A percentile compares a stretch with the other conserved stretches of the same genome.
These are phyloP conservation scores for Ogataea haglerorum DNA, from an alignment of 805 yeast species.

Conservation along the genomic window DNA sequence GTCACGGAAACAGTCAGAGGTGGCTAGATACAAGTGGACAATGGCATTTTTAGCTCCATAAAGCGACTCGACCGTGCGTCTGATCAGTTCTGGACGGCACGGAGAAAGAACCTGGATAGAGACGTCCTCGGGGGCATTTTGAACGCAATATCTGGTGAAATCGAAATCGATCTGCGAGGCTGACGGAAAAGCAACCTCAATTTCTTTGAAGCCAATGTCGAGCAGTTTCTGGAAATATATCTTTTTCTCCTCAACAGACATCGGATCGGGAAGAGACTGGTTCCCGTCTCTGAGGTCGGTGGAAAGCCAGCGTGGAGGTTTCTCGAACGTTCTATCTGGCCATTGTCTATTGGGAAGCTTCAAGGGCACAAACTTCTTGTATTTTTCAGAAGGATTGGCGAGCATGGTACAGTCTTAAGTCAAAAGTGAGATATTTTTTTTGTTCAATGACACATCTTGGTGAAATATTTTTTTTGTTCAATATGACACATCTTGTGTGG, in stretches of 20 bases:
- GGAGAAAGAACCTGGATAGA: slow-evolving; percentile 71
- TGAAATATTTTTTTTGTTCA: too few species aligned
- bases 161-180: slow-evolving; percentile 83
- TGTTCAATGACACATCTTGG: not conserved
- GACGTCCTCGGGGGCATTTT: slow-evolving; percentile 76
- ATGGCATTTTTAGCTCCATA: slow-evolving; percentile 71
- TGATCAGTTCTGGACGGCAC: slow-evolving; percentile 68
- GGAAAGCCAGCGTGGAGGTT: slow-evolving; percentile 78
- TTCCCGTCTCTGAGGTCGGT: slow-evolving; percentile 82
- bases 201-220: slow-evolving; percentile 75
- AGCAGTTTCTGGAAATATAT: slow-evolving; percentile 68
- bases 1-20: slow-evolving; percentile 71
- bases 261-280: slow-evolving; percentile 82
- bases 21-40: slow-evolving; percentile 70
- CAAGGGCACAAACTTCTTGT: slow-evolving; percentile 52
- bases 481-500: not conserved
- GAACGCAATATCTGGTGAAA: slow-evolving; percentile 76
- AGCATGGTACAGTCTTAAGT: slow-evolving; percentile 44
- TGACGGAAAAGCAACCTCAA: slow-evolving; percentile 77
- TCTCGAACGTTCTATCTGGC: slow-evolving; percentile 64
- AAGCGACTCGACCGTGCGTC: slow-evolving; percentile 69
- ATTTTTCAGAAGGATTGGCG: slow-evolving; percentile 63
- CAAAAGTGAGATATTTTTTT: not conserved
- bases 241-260: slow-evolving; percentile 71
- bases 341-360: slow-evolving; percentile 61